Evolutionary conservation across 2,329 filamentous ascomycete species (phyloP), one percentile per base, ranked within the genome.

Genomic region (Fusarium sp.): DNA sequence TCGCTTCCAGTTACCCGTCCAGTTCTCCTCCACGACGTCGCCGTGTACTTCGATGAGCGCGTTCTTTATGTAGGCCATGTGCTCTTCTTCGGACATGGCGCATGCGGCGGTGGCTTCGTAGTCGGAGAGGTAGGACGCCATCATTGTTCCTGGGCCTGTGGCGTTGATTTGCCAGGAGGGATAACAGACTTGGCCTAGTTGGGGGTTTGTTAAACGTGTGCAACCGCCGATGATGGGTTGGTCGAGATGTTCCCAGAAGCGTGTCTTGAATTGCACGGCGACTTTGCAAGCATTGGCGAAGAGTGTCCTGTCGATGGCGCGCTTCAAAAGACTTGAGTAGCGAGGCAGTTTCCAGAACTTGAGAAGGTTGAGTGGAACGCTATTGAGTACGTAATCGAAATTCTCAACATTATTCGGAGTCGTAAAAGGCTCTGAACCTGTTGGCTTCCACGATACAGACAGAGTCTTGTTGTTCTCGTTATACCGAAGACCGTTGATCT

Each of bases 201-300:
- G 66, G 0, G 72, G 72, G 3, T 29, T 60, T 6, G 38, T 62
- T 2, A 69, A 20, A 1, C 55, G 47, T 6, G 85, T 86, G 73
- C 90, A 92, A 12, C 89, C 88, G 24, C 91, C 91, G 62, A 87
- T 82, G 76, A 93, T 92, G 6, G 85, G 84, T 40, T 80, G 80
- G n/a, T 80, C 76, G 49, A 80, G 79, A 59, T 84, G 81, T 75
- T 88, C 85, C 86, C 85, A 88, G 80, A 87, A 88, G 3, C 91
- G 88, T 0, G 90, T 88, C 69, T 86, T 82, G 82, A 91, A 93
- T 7, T 71, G 59, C 9, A 71, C 40, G 1, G 45, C 68, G 0
- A 62, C 53, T 3, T 71, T 87, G 81, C 83, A 82, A 0, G 78
- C 72, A 8, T 65, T 45, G 10, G 45, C 67, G 48, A 74, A 78